Evolutionary conservation across 2,329 filamentous ascomycete species (phyloP), one percentile per base, ranked within the genome.

Genomic region (Sporothrix luriei): DNA sequence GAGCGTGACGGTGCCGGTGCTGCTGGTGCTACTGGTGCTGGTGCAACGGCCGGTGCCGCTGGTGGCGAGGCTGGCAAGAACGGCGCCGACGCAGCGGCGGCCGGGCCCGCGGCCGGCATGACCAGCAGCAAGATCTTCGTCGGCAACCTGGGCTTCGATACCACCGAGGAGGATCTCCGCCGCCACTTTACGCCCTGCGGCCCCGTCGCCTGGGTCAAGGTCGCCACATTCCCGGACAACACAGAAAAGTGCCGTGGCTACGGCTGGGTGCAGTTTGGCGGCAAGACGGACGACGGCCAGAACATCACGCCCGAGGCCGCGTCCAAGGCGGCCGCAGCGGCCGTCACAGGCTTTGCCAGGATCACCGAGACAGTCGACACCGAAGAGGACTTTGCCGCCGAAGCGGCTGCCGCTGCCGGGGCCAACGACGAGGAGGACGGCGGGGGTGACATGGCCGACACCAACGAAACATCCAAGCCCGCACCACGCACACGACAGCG

Each of bases 241-340:
- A 90, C 90, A 24, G 95, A 95, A 55, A 99, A 98, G 82, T 99
- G 95, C 83, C 98, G 98, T 82, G 96, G 95, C 21, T 99, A 91
- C 80, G 95, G 90, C 6, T 99, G 95, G 94, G 88, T 99, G 72
- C 92, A 92, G 72, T 99, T 98, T 80, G 89, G 90, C 77, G 66
- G 68, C 61, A 66, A 68, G 59, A 67, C 49, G 3, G 65, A 62
- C 52, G 54, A 67, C 46, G 68, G 61, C n/a, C 11, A n/a, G 33
- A 66, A 66, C 48, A 48, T 70, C 1, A 66, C 70, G 7, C 66
- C 71, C 48, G 69, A 71, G 24, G 69, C n/a, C 2, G 89, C 93
- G 66, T 77, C 94, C 13, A 88, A 91, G 69, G 87, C 90, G 0
- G 93, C 93, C 0, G 87, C 89, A 65, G 86, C 85, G 75, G 92